Evolutionary conservation across 495 filamentous ascomycete species (phyloP), one percentile per base, ranked within the genome.

Genomic region (Rusavskia elegans): DNA sequence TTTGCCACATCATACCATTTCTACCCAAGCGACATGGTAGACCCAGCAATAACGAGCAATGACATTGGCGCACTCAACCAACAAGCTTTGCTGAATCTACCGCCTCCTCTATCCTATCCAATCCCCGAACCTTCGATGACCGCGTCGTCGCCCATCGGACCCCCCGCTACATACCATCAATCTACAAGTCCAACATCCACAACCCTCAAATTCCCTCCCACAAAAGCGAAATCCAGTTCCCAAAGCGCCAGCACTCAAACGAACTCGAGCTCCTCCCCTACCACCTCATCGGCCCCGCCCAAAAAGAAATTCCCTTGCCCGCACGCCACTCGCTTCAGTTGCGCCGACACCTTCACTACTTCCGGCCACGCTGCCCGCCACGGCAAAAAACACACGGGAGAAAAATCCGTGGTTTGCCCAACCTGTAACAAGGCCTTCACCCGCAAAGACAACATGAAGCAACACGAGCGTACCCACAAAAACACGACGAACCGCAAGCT

Each of bases 371-470:
- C 92, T 2, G 89, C 90, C n/a, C 82, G 90, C 8, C 90, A 97
- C 62, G 89, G 88, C 50, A 94, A 95, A 64, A 95, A 95, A 62
- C 90, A 97, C 67, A 95, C 89, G 0, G 90, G 87, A 21, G 88
- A 95, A 69, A 97, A 97, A 69, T 87, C 83, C 44, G 88, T 95
- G 19, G 76, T 80, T 46, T 97, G 90, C 68, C 82, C 85, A 0
- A 87, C 83, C 53, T 97, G 90, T 71, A 77, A 82, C 64, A 95
- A 95, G 68, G 87, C 87, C 45, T 97, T 97, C 62, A 95, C 92
- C 5, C 81, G 90, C 42, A 88, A 92, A 61, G 90, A 97, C 69
- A 97, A 97, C 68, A 96, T 96, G 86, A 95, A 95, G 72, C 90
- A 97, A 60, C 90, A 97, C 61, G 82, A 87, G 49, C 80, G 89